Evolutionary conservation across 2,329 filamentous ascomycete species (phyloP), one percentile per base, ranked within the genome.

Genomic region (Xylaria sp.): DNA sequence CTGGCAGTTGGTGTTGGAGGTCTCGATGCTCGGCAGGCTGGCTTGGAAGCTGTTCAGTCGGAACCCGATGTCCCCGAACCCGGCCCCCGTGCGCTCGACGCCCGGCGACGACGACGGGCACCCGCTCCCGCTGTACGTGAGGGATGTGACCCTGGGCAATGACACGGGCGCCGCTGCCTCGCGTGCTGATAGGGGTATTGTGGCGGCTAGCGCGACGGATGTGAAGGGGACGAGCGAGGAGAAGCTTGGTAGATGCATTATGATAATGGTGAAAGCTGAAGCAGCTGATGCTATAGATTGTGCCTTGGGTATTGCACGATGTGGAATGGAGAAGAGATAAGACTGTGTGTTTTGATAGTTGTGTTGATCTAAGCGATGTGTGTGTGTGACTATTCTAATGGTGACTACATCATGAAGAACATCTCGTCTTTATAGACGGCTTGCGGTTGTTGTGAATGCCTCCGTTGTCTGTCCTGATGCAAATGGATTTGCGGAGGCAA

Each of bases 41-140:
- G 77, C 75, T 66, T 74, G 68, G 66, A 77, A 78, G 11, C 68
- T 63, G 72, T 77, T 77, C 66, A 80, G 56, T 63, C 72, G 67
- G 72, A 74, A 72, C 15, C 74, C 71, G 44, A 78, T 75, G 72
- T 79, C 76, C 65, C 74, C 70, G 17, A 69, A 71, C 70, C 79
- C 77, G 63, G 71, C 72, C 31, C 79, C 79, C 10, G 74, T 72
- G 59, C 75, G 72, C 54, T 77, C 77, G 33, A 79, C 77, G 38
- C 73, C 77, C 38, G 80, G 77, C 28, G 73, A 68, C 53, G 77
- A 71, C 44, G 77, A 78, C 38, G 77, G 74, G 67, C 81, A 82
- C 15, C 81, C 81, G 67, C 65, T 78, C 63, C 81, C 81, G 31
- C 78, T 80, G 72, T 79, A 81, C 49, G 71, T 72, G 62, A 82